phyloP scores from a whole-genome alignment of 108 stramenopile species.

The Chaetoceros tenuissimus region DNA sequence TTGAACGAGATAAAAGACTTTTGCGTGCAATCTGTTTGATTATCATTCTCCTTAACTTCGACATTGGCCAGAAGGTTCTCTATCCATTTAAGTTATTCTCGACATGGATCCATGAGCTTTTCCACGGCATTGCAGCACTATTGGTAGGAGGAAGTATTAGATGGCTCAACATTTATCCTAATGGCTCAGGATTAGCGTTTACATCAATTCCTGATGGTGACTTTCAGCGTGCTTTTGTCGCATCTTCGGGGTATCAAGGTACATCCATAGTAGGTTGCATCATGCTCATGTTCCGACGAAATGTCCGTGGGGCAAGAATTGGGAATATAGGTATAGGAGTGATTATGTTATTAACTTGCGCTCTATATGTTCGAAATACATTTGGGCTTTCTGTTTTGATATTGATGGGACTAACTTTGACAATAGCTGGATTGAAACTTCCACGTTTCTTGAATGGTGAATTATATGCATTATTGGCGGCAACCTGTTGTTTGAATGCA shows the following conservation, averaged over 20 bases:
- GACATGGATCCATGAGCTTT: slow-evolving; percentile 64
- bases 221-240: slow-evolving; percentile 35
- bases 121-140: slow-evolving; percentile 41
- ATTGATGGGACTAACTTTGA: slow-evolving; percentile 16
- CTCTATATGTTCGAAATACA: slow-evolving; percentile 34
- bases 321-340: slow-evolving; percentile 40
- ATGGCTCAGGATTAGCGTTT: slow-evolving; percentile 48
- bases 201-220: slow-evolving; percentile 14
- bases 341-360: slow-evolving; percentile 34
- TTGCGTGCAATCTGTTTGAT: slow-evolving; percentile 32
- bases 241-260: slow-evolving; percentile 44
- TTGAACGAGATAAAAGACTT: slow-evolving; percentile 33
- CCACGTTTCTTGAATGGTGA: too few relatives aligned
- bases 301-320: slow-evolving; percentile 29
- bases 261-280: slow-evolving; percentile 47
- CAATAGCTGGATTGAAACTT: too few relatives aligned
- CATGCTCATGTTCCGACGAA: slow-evolving; percentile 47
- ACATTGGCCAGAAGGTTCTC: slow-evolving; percentile 21
- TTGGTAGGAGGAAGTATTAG: slow-evolving; percentile 26
- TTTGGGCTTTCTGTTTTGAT: slow-evolving; percentile 37
- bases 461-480: slow-evolving; percentile 22
- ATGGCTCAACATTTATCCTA: slow-evolving; percentile 37
- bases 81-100: slow-evolving; percentile 56
- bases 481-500: slow-evolving; percentile 24
- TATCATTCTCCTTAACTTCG: slow-evolving; percentile 34